These are phyloP conservation scores for Chytriomyces hyalinus DNA, from an alignment of 192 early-diverging fungal genomes.

Conservation along the genomic window DNA sequence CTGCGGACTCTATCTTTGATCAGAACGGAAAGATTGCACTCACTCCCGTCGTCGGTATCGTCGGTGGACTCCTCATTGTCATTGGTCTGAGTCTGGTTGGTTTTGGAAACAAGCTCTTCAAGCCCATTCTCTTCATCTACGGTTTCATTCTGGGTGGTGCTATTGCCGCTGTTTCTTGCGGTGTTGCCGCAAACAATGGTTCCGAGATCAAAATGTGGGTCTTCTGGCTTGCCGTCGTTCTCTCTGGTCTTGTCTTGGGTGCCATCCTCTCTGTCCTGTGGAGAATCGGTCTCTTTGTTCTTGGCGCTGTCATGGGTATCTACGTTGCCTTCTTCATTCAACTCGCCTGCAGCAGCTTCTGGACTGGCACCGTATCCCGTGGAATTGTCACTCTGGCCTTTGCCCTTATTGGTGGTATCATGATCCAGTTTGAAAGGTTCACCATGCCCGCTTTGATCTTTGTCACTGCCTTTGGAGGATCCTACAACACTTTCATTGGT, in stretches of 20 bases:
- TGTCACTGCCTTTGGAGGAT: background rate
- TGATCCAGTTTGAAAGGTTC: background rate
- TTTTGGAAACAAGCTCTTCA: background rate
- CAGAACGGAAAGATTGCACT: background rate
- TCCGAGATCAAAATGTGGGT: background rate
- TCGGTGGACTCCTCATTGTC: background rate
- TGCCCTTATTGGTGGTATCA: conserved; percentile 4
- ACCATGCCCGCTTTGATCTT: background rate
- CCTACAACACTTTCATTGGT: conserved; percentile 6
- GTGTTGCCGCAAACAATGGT: background rate
- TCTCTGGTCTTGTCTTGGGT: background rate
- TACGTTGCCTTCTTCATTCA: background rate
- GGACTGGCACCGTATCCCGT: background rate
- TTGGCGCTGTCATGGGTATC: background rate
- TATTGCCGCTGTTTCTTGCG: background rate
- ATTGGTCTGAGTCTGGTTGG: background rate
- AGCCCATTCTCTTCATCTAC: background rate
- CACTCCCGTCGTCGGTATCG: background rate
- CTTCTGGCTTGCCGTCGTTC: background rate
- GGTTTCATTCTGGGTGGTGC: background rate
- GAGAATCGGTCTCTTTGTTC: background rate
- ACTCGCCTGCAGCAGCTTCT: background rate
- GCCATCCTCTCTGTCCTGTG: background rate
- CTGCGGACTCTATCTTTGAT: background rate
- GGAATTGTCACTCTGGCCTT: background rate